phyloP scores from a whole-genome alignment of 176 grass and related monocot genomes.

The Thinopyrum elongatum region DNA sequence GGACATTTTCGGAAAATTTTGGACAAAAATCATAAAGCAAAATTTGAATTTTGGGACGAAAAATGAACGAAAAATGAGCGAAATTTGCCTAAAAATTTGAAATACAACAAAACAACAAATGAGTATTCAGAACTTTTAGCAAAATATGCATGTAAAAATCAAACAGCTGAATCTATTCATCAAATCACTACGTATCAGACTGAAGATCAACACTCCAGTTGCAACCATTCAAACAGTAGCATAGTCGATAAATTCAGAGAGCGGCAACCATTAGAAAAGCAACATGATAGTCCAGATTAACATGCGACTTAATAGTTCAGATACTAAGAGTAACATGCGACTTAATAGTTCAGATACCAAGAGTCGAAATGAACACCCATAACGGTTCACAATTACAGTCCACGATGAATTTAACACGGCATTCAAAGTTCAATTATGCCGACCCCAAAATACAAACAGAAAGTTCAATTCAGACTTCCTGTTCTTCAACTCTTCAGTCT shows the following conservation, averaged over 20 bases:
- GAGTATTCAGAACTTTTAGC: too few species aligned
- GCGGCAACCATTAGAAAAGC: too few species aligned
- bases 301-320: too few species aligned
- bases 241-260: background rate
- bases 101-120: too few species aligned
- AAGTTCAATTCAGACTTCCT: background rate
- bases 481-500: background rate
- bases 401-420: background rate
- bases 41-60: too few species aligned
- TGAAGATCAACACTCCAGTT: background rate
- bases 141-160: background rate
- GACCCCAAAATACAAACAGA: background rate
- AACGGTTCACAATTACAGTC: background rate
- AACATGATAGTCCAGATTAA: background rate
- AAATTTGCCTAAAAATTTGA: too few species aligned
- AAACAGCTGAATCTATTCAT: background rate
- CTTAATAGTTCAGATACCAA: too few species aligned
- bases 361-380: background rate
- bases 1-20: too few species aligned
- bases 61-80: too few species aligned
- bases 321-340: too few species aligned
- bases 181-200: too few species aligned
- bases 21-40: too few species aligned
- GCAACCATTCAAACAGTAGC: background rate
- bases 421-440: background rate